phyloP scores from a whole-genome alignment of 2,329 filamentous ascomycete species.

The Claviceps sp. region DNA sequence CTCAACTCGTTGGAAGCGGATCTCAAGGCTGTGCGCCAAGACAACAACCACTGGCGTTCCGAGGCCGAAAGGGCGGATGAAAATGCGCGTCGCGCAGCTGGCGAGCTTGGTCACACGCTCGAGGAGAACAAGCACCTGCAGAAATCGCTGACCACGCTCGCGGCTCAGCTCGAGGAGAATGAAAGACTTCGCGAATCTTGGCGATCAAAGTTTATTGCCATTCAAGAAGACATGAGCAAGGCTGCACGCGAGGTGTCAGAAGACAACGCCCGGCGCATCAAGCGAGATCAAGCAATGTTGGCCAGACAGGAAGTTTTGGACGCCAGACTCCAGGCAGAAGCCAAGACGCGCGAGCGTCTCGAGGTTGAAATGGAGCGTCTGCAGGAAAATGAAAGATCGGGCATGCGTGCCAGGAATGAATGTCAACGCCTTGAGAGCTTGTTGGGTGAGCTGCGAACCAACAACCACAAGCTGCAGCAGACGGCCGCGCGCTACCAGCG shows the following conservation, averaged over 20 bases:
- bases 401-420: constrained; percentile 49
- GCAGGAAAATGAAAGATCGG: constrained; percentile 49
- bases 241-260: constrained; percentile 69
- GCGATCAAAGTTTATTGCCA: constrained; percentile 67
- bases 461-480: constrained; percentile 61
- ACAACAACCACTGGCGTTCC: constrained; percentile 45
- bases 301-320: constrained; percentile 72
- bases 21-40: constrained; percentile 40
- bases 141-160: constrained; percentile 58
- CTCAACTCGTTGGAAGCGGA: constrained; percentile 40
- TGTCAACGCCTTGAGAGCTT: constrained; percentile 45
- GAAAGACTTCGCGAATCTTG: constrained; percentile 72
- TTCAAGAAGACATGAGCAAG: constrained; percentile 77
- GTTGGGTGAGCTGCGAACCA: constrained; percentile 43
- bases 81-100: constrained; percentile 32
- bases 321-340: constrained; percentile 61
- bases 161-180: constrained; percentile 72
- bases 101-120: constrained; percentile 33
- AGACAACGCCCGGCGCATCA: constrained; percentile 67
- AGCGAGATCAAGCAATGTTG: constrained; percentile 65
- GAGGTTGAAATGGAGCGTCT: constrained; percentile 54
- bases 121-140: constrained; percentile 61
- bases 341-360: constrained; percentile 53
- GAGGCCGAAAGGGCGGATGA: constrained; percentile 49
- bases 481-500: constrained; percentile 57